Conservation (phyloP, 108 stramenopile species). For the Skeletonema marinoi region DNA sequence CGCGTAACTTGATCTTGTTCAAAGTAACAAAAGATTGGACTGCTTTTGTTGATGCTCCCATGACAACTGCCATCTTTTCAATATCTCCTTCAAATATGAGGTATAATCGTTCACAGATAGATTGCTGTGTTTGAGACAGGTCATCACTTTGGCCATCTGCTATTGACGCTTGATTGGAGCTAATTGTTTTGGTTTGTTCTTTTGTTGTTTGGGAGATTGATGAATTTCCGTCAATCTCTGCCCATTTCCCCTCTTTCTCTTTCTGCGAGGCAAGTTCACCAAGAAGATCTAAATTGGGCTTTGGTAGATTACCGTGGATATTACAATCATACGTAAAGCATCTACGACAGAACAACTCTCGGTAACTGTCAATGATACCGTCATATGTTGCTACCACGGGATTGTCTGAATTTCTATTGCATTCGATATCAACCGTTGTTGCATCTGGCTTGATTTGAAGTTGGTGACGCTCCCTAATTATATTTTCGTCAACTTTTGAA, state of each 20-base stretch:
- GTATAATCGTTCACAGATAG: conserved; percentile 44
- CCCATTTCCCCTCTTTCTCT: conserved; percentile 24
- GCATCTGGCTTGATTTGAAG: background rate
- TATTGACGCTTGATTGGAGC: background rate
- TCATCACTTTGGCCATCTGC: conserved; percentile 2
- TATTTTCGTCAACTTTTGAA: background rate
- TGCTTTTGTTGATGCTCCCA: conserved; percentile 24
- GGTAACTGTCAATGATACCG: conserved; percentile 56
- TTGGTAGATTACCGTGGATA: conserved; percentile 52
- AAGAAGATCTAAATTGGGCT: conserved; percentile 42
- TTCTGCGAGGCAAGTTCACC: conserved; percentile 48
- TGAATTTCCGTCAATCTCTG: background rate
- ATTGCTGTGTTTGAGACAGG: conserved; percentile 40
- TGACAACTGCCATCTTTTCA: conserved; percentile 39
- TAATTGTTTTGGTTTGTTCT: background rate
- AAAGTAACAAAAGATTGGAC: conserved; percentile 18
- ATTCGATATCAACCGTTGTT: background rate
- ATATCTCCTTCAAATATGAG: conserved; percentile 54
- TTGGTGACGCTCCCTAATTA: background rate
- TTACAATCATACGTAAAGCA: conserved; percentile 78
- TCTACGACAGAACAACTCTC: conserved; percentile 62
- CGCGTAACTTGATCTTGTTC: conserved; percentile 13
- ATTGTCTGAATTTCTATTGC: conserved; percentile 3
- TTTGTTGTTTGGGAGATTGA: background rate
- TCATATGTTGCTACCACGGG: conserved; percentile 29